Evolutionary conservation across 2,329 filamentous ascomycete genomes (phyloP), one percentile per base, ranked within the genome.

Genomic region (Exophiala alcalophila): DNA sequence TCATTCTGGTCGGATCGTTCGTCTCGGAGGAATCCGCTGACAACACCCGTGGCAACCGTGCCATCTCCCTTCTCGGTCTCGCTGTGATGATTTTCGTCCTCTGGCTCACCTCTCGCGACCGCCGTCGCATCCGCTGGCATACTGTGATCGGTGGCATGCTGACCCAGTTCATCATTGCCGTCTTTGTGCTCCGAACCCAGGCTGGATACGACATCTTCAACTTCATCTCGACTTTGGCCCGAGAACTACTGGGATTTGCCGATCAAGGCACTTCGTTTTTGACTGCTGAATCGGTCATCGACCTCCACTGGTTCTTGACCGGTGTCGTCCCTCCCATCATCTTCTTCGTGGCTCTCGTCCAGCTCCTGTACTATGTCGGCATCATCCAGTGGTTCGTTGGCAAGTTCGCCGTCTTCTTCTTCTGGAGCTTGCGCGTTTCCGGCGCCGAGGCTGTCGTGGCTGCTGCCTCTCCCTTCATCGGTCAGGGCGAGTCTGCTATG

Each of bases 391-490:
- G 90, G 89, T 87, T 90, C 66, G 80, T 95, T 59, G 72, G 74
- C 55, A 95, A 95, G 66, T 86, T 92, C 57, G 88, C 90, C 47
- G 76, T 78, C 37, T 89, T 95, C 67, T 94, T 96, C 76, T 94
- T 91, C 77, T 94, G 87, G 84, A 77, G 74, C 30, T 83, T 96
- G 66, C 77, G 80, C 37, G 87, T 95, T 4, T 94, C 88, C 4
- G 90, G 90, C 49, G 87, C 87, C 31, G 90, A 95, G 66, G 88
- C 90, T n/a, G 85, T 95, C 35, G 90, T 95, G 45, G 90, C 90
- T 23, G 86, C 90, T 23, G 89, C 90, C 7, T 94, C 89, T 1
- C 90, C 90, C 6, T 95, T 95, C 67, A 92, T 95, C 59, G 90
- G 90, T 6, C 89, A 94, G 70, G 89, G 90, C 60, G 90, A 95